Conservation (phyloP, 352 stramenopile genomes). For the Phytophthora crassamura region DNA sequence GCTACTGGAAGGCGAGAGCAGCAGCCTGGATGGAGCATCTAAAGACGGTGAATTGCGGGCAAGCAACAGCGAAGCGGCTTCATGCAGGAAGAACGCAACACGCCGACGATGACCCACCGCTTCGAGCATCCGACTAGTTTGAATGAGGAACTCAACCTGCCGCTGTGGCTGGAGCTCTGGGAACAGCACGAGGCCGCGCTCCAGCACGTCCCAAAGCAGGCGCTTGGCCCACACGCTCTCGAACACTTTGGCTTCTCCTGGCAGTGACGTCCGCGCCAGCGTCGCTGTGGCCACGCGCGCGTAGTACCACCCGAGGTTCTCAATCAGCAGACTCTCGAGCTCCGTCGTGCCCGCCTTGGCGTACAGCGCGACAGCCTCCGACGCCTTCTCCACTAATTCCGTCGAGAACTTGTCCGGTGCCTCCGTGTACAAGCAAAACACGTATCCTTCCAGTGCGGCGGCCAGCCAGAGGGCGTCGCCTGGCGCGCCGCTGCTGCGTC, state of each 20-base stretch:
- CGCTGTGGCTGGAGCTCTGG: conserved; percentile 53
- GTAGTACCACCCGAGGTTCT: conserved; percentile 82
- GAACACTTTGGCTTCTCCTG: conserved; percentile 46
- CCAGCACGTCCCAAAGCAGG: conserved; percentile 71
- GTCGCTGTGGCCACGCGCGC: conserved; percentile 43
- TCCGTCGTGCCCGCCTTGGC: conserved; percentile 63
- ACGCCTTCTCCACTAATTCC: conserved; percentile 83
- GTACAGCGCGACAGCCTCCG: conserved; percentile 75
- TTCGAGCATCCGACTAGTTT: conserved; percentile 74
- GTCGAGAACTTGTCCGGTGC: conserved; percentile 63
- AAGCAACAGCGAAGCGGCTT: conserved; percentile 62
- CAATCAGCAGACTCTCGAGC: conserved; percentile 76
- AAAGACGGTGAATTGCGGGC: conserved; percentile 33
- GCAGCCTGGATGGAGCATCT: conserved; percentile 19
- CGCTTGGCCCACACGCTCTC: conserved; percentile 78
- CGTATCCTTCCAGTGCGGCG: conserved; percentile 77
- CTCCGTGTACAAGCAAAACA: conserved; percentile 65
- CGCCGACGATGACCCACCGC: conserved; percentile 61
- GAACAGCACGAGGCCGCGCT: conserved; percentile 63
- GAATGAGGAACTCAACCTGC: conserved; percentile 72
- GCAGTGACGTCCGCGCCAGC: conserved; percentile 16
- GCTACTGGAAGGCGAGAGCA: conserved; percentile 33
- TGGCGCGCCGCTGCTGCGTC: conserved; percentile 49
- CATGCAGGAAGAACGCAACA: conserved; percentile 78
- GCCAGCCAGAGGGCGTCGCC: conserved; percentile 84